phyloP scores from a whole-genome alignment of 2,329 filamentous ascomycete species.

The Colletotrichum tanaceti region DNA sequence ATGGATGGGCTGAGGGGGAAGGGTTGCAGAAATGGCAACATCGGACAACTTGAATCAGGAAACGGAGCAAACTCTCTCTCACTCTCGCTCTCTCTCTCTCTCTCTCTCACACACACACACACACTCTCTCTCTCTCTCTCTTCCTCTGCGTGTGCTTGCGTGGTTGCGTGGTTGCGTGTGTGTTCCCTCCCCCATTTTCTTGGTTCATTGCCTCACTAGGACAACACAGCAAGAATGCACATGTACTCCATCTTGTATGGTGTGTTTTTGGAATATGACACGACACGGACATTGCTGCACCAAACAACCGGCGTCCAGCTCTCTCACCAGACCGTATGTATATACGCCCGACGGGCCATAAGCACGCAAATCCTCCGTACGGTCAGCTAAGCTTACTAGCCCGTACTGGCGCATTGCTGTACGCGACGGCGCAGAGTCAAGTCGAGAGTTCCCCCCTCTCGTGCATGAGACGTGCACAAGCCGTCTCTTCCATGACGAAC shows the following conservation, averaged over 20 bases:
- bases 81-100: no score
- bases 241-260: no score
- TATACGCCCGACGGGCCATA: not conserved
- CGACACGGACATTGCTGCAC: no score
- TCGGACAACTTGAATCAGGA: not conserved
- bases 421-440: not conserved
- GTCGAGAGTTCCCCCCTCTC: not conserved
- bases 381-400: not conserved
- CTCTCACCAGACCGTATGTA: no score
- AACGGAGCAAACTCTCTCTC: not conserved
- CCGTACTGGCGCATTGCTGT: constrained; percentile 1
- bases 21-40: not conserved
- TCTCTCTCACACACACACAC: no score
- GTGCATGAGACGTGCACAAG: constrained; percentile 37
- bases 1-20: not conserved
- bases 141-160: no score
- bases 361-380: not conserved
- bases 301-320: no score
- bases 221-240: not conserved
- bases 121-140: not conserved
- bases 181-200: not conserved
- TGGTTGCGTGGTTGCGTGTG: no score
- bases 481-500: constrained; percentile 31
- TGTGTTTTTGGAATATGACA: no score
- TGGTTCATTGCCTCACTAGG: no score